These are phyloP conservation scores for Nepenthes gracilis DNA, from an alignment of 148 eudicot genomes.

Conservation along the genomic window DNA sequence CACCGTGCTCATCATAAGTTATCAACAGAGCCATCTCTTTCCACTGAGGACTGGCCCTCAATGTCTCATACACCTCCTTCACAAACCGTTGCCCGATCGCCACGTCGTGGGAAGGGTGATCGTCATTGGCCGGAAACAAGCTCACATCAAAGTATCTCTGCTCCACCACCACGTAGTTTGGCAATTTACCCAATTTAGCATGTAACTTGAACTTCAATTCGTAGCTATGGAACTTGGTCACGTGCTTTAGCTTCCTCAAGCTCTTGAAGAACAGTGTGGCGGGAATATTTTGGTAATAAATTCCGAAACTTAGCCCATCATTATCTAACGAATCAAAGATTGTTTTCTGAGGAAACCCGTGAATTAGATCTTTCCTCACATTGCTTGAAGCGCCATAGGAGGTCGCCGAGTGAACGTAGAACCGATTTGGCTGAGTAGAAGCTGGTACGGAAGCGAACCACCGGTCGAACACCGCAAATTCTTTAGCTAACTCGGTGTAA, in stretches of 20 bases:
- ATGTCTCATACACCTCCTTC: slow-evolving; percentile 83
- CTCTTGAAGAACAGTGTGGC: slow-evolving; percentile 75
- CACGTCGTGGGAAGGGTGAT: slow-evolving; percentile 91
- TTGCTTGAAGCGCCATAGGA: slow-evolving; percentile 94
- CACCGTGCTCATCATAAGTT: slow-evolving; percentile 94
- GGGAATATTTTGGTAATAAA: slow-evolving; percentile 93
- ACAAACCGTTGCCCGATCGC: slow-evolving; percentile 79
- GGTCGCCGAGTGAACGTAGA: slow-evolving; percentile 89
- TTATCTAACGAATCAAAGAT: slow-evolving; percentile 91
- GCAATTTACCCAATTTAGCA: slow-evolving; percentile 55
- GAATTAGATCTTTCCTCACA: slow-evolving; percentile 62
- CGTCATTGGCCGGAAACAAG: slow-evolving; percentile 73
- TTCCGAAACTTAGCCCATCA: slow-evolving; percentile 61
- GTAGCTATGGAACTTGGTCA: slow-evolving; percentile 49
- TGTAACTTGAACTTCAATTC: slow-evolving; percentile 52
- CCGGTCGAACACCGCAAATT: slow-evolving; percentile 78
- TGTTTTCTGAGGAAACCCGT: slow-evolving; percentile 86
- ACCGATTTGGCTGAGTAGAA: slow-evolving; percentile 96
- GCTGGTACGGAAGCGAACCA: slow-evolving; percentile 99
- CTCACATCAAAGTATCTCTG: slow-evolving; percentile 70
- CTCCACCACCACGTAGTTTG: slow-evolving; percentile 75
- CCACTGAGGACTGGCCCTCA: slow-evolving; percentile 88
- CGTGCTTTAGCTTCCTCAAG: slow-evolving; percentile 53
- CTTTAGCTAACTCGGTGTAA: slow-evolving; percentile 67
- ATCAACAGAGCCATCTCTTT: slow-evolving; percentile 79